phyloP scores from a whole-genome alignment of 345 rosid genomes.

The Boechera divaricarpa region DNA sequence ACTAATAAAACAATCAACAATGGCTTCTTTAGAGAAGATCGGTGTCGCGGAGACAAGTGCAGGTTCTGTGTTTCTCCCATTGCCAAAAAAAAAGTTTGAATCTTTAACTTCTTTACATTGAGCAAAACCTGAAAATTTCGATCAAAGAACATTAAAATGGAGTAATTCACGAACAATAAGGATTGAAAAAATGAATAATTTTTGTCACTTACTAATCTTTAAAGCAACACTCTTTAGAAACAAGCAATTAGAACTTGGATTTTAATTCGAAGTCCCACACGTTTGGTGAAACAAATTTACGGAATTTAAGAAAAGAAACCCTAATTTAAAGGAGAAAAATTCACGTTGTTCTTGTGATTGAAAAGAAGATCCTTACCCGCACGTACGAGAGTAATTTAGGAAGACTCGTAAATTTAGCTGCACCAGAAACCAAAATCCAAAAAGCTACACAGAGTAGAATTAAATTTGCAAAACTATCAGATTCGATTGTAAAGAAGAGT shows the following conservation, averaged over 20 bases:
- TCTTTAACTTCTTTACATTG: slow-evolving; percentile 40
- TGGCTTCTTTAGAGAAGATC: slow-evolving; percentile 83
- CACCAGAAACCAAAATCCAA: slow-evolving; percentile 16
- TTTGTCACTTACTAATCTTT: slow-evolving; percentile 18
- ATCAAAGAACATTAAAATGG: not conserved
- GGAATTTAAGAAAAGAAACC: slow-evolving; percentile 1
- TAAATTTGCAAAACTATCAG: slow-evolving; percentile 2
- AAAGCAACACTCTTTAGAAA: slow-evolving; percentile 27
- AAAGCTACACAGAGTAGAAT: slow-evolving; percentile 8
- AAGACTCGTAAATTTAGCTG: slow-evolving; percentile 13
- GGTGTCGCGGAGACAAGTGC: slow-evolving; percentile 62
- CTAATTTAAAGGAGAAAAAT: not conserved
- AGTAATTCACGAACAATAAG: not conserved
- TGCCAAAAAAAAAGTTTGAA: slow-evolving; percentile 30
- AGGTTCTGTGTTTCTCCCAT: slow-evolving; percentile 83
- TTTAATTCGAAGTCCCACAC: slow-evolving; percentile 28
- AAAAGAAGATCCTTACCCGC: slow-evolving; percentile 10
- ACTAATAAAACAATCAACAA: slow-evolving; percentile 76
- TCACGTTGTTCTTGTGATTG: slow-evolving; percentile 46
- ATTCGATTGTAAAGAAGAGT: slow-evolving; percentile 21
- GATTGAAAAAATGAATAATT: not conserved
- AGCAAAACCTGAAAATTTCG: slow-evolving; percentile 28
- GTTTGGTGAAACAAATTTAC: slow-evolving; percentile 20
- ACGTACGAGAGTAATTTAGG: slow-evolving; percentile 23
- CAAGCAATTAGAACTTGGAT: slow-evolving; percentile 37